Base-by-base conservation (phyloP, 148 eudicot genomes). In the Euryodendron excelsum region DNA sequence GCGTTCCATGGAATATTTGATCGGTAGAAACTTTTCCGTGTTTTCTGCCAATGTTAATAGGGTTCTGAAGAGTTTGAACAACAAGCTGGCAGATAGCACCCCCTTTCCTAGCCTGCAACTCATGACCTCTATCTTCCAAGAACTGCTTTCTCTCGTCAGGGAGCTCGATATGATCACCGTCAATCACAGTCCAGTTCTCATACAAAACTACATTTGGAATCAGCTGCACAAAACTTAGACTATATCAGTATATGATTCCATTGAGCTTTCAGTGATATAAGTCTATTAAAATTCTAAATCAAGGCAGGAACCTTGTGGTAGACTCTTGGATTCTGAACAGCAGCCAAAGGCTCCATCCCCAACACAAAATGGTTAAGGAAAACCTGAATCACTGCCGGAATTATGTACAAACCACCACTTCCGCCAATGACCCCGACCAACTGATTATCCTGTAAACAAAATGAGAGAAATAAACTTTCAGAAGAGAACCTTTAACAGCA, bases 371-470 rank as follows among this genome's bases (percentile, higher is more conserved):
- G 90, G 84, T 91, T 93, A 21, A 91, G 66, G 85, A 93, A 90
- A 79, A 93, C 98, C 78, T 93, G 95, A 47, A 85, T 44, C 4
- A 96, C 94, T 63, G 99, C 97, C 0, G 98, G 84, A 73, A 93
- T 93, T 70, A 96, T 96, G 81, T 75, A 75, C 56, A 87, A 20
- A 30, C 99, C 99, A 47, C 99, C 99, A 78, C 99, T 93, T 12
- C 97, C 99, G 17, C 99, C 99, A 37, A 93, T 79, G 10, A 93
- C 99, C 75, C 98, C 99, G 4, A 81, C 97, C 85, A 93, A 74
- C 75, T 93, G 91, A 73, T 86, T 82, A 78, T 88, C 93, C 98
- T 94, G 84, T 69, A 71, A n/a, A n/a, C n/a, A n/a, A n/a, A n/a
- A n/a, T n/a, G n/a, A n/a, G n/a, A n/a, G n/a, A n/a, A n/a, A n/a